These are phyloP conservation scores for Xylaria bambusicola DNA, from an alignment of 495 filamentous ascomycete genomes.

Conservation along the genomic window DNA sequence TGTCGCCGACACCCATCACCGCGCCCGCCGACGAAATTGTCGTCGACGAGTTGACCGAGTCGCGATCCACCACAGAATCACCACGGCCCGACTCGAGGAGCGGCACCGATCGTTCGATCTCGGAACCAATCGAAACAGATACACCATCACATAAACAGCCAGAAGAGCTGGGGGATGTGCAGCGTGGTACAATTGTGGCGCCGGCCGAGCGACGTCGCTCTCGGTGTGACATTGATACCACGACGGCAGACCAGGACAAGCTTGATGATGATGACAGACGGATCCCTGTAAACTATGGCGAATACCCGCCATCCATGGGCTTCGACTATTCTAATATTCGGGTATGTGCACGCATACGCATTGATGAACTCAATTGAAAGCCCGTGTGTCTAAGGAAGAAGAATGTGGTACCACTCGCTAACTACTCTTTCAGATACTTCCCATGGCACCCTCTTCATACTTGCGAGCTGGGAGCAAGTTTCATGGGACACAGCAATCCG, in stretches of 20 bases:
- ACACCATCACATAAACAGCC: slow-evolving; percentile 38
- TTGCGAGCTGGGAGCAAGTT: slow-evolving; percentile 88
- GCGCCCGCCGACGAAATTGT: slow-evolving; percentile 13
- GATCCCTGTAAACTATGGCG: slow-evolving; percentile 24
- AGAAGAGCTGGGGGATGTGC: slow-evolving; percentile 23
- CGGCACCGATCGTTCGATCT: slow-evolving; percentile 26
- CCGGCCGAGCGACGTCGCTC: slow-evolving; percentile 18
- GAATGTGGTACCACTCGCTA: slow-evolving; percentile 8
- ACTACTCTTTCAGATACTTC: slow-evolving; percentile 51
- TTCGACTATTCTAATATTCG: slow-evolving; percentile 69
- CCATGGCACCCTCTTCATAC: slow-evolving; percentile 73
- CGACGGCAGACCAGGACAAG: slow-evolving; percentile 28
- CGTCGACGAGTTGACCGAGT: slow-evolving; percentile 17
- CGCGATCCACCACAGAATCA: slow-evolving; percentile 41
- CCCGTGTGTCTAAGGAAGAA: neutral
- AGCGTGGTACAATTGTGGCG: neutral
- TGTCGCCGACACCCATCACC: slow-evolving; percentile 26
- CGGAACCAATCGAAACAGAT: slow-evolving; percentile 26
- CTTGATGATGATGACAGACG: slow-evolving; percentile 22
- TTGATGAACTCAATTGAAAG: neutral
- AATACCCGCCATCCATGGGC: slow-evolving; percentile 50
- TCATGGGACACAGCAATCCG: slow-evolving; percentile 86
- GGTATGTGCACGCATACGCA: slow-evolving; percentile 44
- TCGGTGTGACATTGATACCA: slow-evolving; percentile 21
- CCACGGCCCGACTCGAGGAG: slow-evolving; percentile 35